Evolutionary conservation across 2,329 filamentous ascomycete genomes (phyloP).

Genomic region (Taxawa tesnikishii): DNA sequence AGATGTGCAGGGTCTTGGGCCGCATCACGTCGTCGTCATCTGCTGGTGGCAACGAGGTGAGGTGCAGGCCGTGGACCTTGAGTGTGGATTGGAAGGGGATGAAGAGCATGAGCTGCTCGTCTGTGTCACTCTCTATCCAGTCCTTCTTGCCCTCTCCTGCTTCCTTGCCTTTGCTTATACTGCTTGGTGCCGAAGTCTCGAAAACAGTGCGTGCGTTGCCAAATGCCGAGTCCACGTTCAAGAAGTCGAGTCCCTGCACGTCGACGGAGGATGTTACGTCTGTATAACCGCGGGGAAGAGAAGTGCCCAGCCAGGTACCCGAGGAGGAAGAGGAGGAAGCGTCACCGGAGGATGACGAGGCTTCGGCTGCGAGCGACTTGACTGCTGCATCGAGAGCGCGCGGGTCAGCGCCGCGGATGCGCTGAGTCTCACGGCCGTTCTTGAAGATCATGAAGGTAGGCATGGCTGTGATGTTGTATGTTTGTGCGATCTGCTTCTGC

Average conservation of each 20-base stretch:
- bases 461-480: slow-evolving; percentile 64
- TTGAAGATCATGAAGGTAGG: slow-evolving; percentile 77
- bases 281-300: slow-evolving; percentile 64
- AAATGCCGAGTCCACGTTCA: slow-evolving; percentile 72
- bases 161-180: slow-evolving; percentile 45
- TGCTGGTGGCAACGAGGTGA: slow-evolving; percentile 65
- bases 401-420: slow-evolving; percentile 54
- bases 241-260: slow-evolving; percentile 63
- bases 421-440: slow-evolving; percentile 22
- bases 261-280: slow-evolving; percentile 80
- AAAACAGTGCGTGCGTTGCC: slow-evolving; percentile 66
- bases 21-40: slow-evolving; percentile 61
- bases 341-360: slow-evolving; percentile 18
- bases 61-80: slow-evolving; percentile 77
- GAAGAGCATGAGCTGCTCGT: slow-evolving; percentile 91
- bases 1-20: slow-evolving; percentile 73
- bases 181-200: slow-evolving; percentile 52
- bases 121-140: slow-evolving; percentile 92
- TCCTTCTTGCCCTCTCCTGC: slow-evolving; percentile 46
- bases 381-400: slow-evolving; percentile 58
- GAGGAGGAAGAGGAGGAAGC: slow-evolving; percentile 23
- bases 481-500: slow-evolving; percentile 59
- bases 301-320: slow-evolving; percentile 59
- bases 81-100: slow-evolving; percentile 77
- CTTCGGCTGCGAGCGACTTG: slow-evolving; percentile 57